These are phyloP conservation scores for Pyrrhoderma lamaoense DNA, from an alignment of 1,284 basidiomycete species.

Conservation along the genomic window DNA sequence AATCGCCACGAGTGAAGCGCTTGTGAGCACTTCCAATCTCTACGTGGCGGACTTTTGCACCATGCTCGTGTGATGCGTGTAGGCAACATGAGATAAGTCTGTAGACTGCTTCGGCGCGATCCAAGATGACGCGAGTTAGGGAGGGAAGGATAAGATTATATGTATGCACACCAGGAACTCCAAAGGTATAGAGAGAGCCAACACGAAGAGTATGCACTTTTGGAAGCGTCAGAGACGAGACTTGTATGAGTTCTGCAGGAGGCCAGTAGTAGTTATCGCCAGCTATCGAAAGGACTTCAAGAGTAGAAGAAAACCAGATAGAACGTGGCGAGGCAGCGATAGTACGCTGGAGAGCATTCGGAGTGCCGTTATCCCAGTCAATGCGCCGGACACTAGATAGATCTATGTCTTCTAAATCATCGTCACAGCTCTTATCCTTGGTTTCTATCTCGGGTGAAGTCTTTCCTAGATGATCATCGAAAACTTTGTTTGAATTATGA, in stretches of 20 bases:
- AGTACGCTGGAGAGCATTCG: neutral
- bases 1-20: slow-evolving; percentile 9
- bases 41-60: slow-evolving; percentile 1
- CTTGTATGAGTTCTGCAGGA: neutral
- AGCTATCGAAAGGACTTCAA: slow-evolving; percentile 6
- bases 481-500: neutral
- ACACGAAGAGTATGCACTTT: slow-evolving; percentile 8
- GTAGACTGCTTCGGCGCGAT: slow-evolving; percentile 1
- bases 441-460: neutral
- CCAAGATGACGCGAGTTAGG: slow-evolving; percentile 8
- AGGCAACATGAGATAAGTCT: slow-evolving; percentile 3
- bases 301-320: slow-evolving; percentile 1
- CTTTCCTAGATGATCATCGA: neutral
- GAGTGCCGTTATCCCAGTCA: slow-evolving; percentile 9
- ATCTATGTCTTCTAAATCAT: neutral
- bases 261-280: slow-evolving; percentile 9
- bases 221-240: slow-evolving; percentile 1
- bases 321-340: neutral
- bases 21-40: slow-evolving; percentile 7
- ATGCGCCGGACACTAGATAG: slow-evolving; percentile 1
- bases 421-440: neutral
- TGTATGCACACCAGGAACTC: neutral
- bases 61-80: neutral
- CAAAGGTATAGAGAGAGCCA: slow-evolving; percentile 4
- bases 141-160: slow-evolving; percentile 2